These are phyloP conservation scores for Populus hybrid DNA, from an alignment of 441 rosid genomes.

Conservation along the genomic window DNA sequence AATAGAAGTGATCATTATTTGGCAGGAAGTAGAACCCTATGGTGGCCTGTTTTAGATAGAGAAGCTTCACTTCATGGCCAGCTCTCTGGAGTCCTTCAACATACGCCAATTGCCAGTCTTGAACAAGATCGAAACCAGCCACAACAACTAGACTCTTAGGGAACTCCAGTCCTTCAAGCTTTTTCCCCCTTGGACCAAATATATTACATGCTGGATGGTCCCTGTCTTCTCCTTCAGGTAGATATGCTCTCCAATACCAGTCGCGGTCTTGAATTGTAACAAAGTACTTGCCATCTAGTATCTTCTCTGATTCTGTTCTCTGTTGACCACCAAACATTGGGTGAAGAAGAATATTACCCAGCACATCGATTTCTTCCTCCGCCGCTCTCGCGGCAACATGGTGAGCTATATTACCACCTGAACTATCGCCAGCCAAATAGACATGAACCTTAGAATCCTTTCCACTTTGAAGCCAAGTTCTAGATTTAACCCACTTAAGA, in stretches of 20 bases:
- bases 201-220: constrained; percentile 94
- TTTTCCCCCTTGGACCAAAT: constrained; percentile 71
- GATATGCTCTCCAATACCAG: constrained; percentile 95
- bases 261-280: constrained; percentile 82
- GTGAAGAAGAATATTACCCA: constrained; percentile 84
- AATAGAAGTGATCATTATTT: constrained; percentile 75
- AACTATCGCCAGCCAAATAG: too few relatives aligned
- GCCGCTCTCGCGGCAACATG: constrained; percentile 81
- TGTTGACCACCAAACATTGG: constrained; percentile 88
- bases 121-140: constrained; percentile 88
- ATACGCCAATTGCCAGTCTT: constrained; percentile 89
- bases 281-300: constrained; percentile 76
- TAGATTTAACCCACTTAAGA: constrained; percentile 83
- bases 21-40: constrained; percentile 98
- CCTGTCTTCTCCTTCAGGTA: constrained; percentile 82
- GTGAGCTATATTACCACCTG: constrained; percentile 47
- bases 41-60: constrained; percentile 72
- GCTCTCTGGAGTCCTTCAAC: constrained; percentile 65
- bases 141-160: constrained; percentile 87
- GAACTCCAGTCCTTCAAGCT: constrained; percentile 44
- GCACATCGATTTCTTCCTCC: constrained; percentile 46
- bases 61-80: constrained; percentile 64
- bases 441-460: constrained; percentile 51
- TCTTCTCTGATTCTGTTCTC: constrained; percentile 73
- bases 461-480: constrained; percentile 86